Evolutionary conservation across 2,329 filamentous ascomycete genomes (phyloP).

Genomic region (Pseudopyricularia javanii): DNA sequence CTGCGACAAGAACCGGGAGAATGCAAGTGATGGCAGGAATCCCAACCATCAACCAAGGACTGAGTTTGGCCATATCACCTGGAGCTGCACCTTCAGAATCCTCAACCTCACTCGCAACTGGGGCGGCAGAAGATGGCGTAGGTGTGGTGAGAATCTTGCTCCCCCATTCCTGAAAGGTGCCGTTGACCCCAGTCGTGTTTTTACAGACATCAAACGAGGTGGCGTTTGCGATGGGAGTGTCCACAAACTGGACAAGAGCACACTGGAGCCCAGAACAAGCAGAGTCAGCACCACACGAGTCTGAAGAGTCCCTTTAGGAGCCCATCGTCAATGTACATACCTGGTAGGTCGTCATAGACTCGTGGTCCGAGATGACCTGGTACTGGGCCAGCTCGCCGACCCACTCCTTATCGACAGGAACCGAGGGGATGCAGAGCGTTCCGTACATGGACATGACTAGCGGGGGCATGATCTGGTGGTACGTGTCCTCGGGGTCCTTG

Average conservation of each 20-base stretch:
- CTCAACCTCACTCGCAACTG: not conserved
- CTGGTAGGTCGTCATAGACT: constrained; percentile 1
- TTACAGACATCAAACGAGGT: not conserved
- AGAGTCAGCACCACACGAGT: not conserved
- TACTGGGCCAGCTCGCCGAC: constrained; percentile 1
- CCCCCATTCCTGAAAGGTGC: constrained; percentile 1
- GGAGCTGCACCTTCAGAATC: not conserved
- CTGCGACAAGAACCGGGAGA: not conserved
- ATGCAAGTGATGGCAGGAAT: not conserved
- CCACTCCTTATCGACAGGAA: not conserved
- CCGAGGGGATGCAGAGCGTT: not conserved
- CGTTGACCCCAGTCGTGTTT: constrained; percentile 1
- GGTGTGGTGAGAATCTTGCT: not conserved
- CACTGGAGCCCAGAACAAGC: not conserved
- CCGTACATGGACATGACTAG: not conserved
- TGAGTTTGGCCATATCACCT: not conserved
- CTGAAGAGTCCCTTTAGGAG: not conserved
- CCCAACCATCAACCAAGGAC: not conserved
- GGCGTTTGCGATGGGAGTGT: not conserved
- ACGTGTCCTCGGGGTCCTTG: not conserved
- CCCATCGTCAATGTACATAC: not conserved
- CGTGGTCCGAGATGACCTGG: constrained; percentile 1
- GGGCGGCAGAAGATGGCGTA: not conserved
- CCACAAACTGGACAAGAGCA: not conserved
- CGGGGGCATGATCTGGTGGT: not conserved